phyloP scores from a whole-genome alignment of 2,329 filamentous ascomycete genomes.

The Beauveria sp. region DNA sequence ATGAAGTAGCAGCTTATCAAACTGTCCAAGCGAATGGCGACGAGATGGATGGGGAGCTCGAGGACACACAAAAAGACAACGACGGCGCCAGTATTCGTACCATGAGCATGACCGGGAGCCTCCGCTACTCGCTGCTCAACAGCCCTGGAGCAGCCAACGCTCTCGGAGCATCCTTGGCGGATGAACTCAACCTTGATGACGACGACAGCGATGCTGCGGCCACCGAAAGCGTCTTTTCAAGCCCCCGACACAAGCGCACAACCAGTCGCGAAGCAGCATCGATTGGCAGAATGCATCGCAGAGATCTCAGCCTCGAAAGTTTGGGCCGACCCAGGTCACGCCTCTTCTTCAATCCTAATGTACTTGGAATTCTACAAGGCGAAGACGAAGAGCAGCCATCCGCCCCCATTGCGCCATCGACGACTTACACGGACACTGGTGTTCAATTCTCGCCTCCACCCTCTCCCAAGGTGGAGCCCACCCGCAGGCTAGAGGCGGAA shows the following conservation, averaged over 20 bases:
- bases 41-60: constrained; percentile 48
- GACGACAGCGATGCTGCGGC: constrained; percentile 73
- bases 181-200: constrained; percentile 83
- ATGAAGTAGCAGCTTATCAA: constrained; percentile 72
- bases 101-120: constrained; percentile 63
- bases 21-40: constrained; percentile 39
- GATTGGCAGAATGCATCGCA: constrained; percentile 39
- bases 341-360: constrained; percentile 44
- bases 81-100: constrained; percentile 66
- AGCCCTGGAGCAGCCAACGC: constrained; percentile 46
- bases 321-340: constrained; percentile 46
- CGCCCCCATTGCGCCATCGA: constrained; percentile 18
- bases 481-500: constrained; percentile 36
- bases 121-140: constrained; percentile 65
- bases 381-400: constrained; percentile 40
- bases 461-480: constrained; percentile 51
- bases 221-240: constrained; percentile 53
- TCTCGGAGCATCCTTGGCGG: constrained; percentile 72
- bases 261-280: constrained; percentile 49
- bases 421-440: constrained; percentile 61
- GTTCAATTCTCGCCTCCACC: constrained; percentile 78
- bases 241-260: constrained; percentile 42
- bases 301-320: constrained; percentile 54
- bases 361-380: constrained; percentile 49
- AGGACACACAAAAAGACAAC: constrained; percentile 55